These are phyloP conservation scores for Fusarium chuoi DNA, from an alignment of 2,329 filamentous ascomycete genomes.

Conservation along the genomic window DNA sequence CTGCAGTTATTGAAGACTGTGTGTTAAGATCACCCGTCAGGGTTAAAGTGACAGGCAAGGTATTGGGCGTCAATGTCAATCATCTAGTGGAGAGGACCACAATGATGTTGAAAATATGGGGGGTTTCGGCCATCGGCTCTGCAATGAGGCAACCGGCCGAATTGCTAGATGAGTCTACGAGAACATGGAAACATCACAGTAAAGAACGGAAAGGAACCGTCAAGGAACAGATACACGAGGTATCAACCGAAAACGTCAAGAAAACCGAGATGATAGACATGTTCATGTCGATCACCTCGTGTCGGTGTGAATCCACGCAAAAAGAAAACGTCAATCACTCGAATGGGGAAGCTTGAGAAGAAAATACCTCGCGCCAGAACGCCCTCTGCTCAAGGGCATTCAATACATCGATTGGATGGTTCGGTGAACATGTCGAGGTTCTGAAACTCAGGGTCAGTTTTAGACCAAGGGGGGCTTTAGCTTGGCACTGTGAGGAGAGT, in stretches of 20 bases:
- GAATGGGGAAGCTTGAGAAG: not conserved
- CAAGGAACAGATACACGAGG: not conserved
- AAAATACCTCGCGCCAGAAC: slow-evolving; percentile 14
- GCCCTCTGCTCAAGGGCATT: not conserved
- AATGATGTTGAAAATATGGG: slow-evolving; percentile 3
- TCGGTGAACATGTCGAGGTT: slow-evolving; percentile 27
- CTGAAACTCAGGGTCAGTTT: slow-evolving; percentile 41
- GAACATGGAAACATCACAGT: not conserved
- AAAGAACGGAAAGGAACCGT: not conserved
- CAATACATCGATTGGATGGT: slow-evolving; percentile 14
- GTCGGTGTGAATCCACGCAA: slow-evolving; percentile 14
- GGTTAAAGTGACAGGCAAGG: slow-evolving; percentile 2
- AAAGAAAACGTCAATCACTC: slow-evolving; percentile 15
- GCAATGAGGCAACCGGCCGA: slow-evolving; percentile 4
- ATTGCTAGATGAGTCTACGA: not conserved
- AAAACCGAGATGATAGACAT: not conserved
- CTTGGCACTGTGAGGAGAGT: slow-evolving; percentile 7
- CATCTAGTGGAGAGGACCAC: not conserved
- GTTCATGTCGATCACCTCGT: slow-evolving; percentile 23
- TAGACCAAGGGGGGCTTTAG: slow-evolving; percentile 26
- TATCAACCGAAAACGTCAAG: not conserved
- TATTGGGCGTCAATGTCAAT: not conserved
- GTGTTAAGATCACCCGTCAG: slow-evolving; percentile 20
- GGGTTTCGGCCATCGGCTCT: not conserved
- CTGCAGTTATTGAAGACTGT: not conserved